These are phyloP conservation scores for Adansonia madagascariensis DNA, from an alignment of 441 rosid species.

Conservation along the genomic window DNA sequence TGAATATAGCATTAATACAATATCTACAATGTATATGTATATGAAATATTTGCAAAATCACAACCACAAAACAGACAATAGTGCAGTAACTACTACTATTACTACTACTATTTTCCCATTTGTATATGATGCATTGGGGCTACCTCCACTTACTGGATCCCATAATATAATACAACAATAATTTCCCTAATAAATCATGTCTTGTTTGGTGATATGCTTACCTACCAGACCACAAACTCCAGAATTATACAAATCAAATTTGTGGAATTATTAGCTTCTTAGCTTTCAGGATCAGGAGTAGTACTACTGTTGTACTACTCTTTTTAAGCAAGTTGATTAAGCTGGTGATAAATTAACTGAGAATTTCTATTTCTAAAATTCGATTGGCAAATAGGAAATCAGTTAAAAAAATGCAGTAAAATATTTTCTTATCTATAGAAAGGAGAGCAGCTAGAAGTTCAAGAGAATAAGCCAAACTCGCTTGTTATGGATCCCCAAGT, in stretches of 20 bases:
- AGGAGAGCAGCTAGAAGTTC: background rate
- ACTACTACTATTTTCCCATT: background rate
- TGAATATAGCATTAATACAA: too few species aligned
- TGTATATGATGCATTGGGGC: background rate
- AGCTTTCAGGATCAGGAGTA: too few species aligned
- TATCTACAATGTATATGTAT: background rate
- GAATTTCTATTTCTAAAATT: too few species aligned
- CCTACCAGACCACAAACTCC: background rate
- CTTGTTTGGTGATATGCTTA: background rate
- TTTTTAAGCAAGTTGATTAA: background rate
- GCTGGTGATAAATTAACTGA: background rate
- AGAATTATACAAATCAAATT: background rate
- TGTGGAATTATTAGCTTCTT: background rate
- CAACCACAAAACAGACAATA: background rate
- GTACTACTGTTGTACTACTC: too few species aligned
- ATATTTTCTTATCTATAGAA: background rate
- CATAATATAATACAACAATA: background rate
- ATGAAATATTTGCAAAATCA: background rate
- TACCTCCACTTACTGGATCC: background rate
- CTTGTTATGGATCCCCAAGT: conserved; percentile 23
- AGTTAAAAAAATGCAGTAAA: background rate
- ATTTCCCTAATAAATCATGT: background rate
- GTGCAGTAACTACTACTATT: background rate
- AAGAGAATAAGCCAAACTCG: conserved; percentile 13
- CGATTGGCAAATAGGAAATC: background rate